Conservation (phyloP, 495 filamentous ascomycete genomes). For the Xanthoparmelia taractica region DNA sequence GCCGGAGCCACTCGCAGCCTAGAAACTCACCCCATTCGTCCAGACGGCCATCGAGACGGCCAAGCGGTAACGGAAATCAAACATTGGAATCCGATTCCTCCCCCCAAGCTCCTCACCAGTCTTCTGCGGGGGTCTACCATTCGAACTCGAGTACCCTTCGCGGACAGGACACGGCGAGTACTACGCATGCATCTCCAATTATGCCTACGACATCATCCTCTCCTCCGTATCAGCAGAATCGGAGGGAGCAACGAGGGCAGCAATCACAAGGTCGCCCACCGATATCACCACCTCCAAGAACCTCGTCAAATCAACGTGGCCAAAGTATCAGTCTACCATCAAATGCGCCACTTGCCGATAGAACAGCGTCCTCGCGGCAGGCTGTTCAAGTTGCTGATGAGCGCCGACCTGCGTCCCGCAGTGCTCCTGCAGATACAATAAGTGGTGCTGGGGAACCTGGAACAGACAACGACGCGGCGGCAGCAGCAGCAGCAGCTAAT, state of each 20-base stretch:
- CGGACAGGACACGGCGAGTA: conserved; percentile 35
- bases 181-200: conserved; percentile 33
- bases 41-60: conserved; percentile 43
- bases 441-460: conserved; percentile 17
- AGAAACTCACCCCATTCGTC: conserved; percentile 39
- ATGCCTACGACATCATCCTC: conserved; percentile 34
- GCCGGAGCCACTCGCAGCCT: conserved; percentile 24
- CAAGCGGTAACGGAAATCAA: conserved; percentile 47
- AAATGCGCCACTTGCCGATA: conserved; percentile 21
- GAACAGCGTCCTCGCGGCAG: conserved; percentile 19
- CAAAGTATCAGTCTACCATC: conserved; percentile 18
- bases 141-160: conserved; percentile 41
- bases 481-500: conserved; percentile 39
- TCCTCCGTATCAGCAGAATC: conserved; percentile 32
- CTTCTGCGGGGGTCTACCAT: conserved; percentile 23
- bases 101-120: conserved; percentile 33
- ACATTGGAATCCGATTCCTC: conserved; percentile 25
- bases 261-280: conserved; percentile 30
- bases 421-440: conserved; percentile 4
- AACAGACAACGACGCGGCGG: conserved; percentile 27
- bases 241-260: conserved; percentile 29
- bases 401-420: conserved; percentile 20
- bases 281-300: conserved; percentile 52
- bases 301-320: conserved; percentile 48
- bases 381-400: conserved; percentile 23